phyloP scores from a whole-genome alignment of 2,329 filamentous ascomycete genomes.

The Trichoderma sp. region DNA sequence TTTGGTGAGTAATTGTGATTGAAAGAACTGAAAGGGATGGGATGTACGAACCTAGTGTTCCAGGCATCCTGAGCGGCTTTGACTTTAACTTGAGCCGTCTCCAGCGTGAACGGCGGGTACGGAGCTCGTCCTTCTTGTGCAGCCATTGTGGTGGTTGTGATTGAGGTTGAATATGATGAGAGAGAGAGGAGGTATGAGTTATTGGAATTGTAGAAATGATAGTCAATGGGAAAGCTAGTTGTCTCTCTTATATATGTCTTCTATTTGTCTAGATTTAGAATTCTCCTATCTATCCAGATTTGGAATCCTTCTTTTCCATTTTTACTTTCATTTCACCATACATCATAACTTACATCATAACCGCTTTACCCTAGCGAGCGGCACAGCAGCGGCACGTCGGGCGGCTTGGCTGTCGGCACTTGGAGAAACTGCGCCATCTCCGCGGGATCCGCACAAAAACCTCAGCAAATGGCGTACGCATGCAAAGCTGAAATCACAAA shows the following conservation, averaged over 20 bases:
- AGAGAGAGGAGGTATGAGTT: neutral
- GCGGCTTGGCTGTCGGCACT: slow-evolving; percentile 7
- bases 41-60: slow-evolving; percentile 66
- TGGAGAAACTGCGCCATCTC: slow-evolving; percentile 7
- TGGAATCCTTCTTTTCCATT: neutral
- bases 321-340: neutral
- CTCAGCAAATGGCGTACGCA: neutral
- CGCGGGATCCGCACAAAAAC: slow-evolving; percentile 5
- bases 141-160: slow-evolving; percentile 2
- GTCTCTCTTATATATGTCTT: neutral
- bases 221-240: neutral
- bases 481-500: neutral
- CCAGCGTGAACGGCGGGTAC: slow-evolving; percentile 71
- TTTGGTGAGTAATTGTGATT: neutral
- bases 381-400: neutral
- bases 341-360: slow-evolving; percentile 8
- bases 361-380: neutral
- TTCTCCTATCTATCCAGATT: neutral
- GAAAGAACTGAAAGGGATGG: no score
- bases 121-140: slow-evolving; percentile 39
- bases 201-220: neutral
- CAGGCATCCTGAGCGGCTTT: slow-evolving; percentile 82
- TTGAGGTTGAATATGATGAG: neutral
- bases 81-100: slow-evolving; percentile 73
- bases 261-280: neutral